Base-by-base conservation (phyloP, 257 asterid species). In the Lantana camara region DNA sequence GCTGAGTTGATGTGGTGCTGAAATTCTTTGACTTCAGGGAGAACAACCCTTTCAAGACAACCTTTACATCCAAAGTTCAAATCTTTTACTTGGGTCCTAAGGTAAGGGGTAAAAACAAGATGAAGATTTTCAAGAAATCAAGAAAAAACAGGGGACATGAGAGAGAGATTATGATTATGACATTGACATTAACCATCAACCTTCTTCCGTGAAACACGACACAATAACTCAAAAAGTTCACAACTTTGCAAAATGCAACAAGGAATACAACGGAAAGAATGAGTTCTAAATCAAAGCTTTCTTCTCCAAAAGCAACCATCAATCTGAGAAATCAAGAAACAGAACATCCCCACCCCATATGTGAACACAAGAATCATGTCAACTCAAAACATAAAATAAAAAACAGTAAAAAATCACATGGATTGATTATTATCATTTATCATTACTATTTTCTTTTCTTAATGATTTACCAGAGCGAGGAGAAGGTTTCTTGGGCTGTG, bases 401-500 rank as follows among this genome's bases (percentile, higher is more conserved):
- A 17, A 10, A 3, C 19, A 15, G 42, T 19, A 60, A 6, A 29
- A 24, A 3, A 19, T 15, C 15, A 10, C 7, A 19, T 15, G 4
- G 7, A 1, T 27, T 35, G 1, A 7, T 2, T 44, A 1, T 4
- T 2, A 35, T 35, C 11, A 4, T 35, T 35, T n/a, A n/a, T n/a
- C n/a, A n/a, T n/a, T n/a, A n/a, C n/a, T n/a, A n/a, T n/a, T n/a
- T n/a, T n/a, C n/a, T 35, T 35, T 35, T 35, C 11, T 7, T 35
- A 2, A 2, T 30, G 35, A 30, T 35, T 21, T 72, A 72, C 77
- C 59, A 72, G 29, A 32, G 77, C 77, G 12, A 72, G 77, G 51
- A 72, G 77, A 19, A 72, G 77, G 45, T 66, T 72, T 53, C 73
- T 72, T 1, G 77, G 77, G 46, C 64, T 41, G 50, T 72, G 77